Conservation (phyloP, 768 basidiomycete species). For the Xerocomus brunneocitrinus region DNA sequence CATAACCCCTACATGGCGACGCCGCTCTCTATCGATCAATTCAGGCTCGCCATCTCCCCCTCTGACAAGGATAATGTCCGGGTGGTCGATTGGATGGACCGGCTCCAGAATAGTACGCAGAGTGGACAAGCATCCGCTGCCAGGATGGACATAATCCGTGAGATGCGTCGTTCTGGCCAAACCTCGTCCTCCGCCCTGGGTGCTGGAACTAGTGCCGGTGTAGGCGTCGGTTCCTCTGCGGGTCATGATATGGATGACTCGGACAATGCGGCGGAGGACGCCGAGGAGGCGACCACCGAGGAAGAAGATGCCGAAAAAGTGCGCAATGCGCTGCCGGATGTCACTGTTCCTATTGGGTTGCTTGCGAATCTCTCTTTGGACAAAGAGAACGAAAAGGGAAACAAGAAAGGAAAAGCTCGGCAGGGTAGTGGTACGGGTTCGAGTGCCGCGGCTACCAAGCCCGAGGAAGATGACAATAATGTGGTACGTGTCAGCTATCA, state of each 20-base stretch:
- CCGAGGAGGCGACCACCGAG: conserved; percentile 30
- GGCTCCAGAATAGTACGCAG: conserved; percentile 56
- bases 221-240: background rate
- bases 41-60: conserved; percentile 72
- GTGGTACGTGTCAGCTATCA: conserved; percentile 39
- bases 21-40: conserved; percentile 73
- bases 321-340: conserved; percentile 55
- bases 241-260: conserved; percentile 29
- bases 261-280: conserved; percentile 34
- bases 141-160: conserved; percentile 26
- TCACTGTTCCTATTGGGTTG: conserved; percentile 69
- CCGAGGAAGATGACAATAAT: conserved; percentile 57
- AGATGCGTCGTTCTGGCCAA: conserved; percentile 30
- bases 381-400: conserved; percentile 42
- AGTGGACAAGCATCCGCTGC: conserved; percentile 37
- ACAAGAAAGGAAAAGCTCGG: conserved; percentile 34
- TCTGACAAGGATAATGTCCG: conserved; percentile 65
- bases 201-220: background rate
- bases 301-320: conserved; percentile 43
- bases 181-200: background rate
- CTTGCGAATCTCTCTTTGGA: conserved; percentile 69
- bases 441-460: conserved; percentile 15
- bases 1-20: conserved; percentile 81
- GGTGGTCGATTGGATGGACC: conserved; percentile 73
- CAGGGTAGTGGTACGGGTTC: conserved; percentile 19